Evolutionary conservation across 2,329 filamentous ascomycete genomes (phyloP).

Genomic region (Hymenoscyphus salicellus): DNA sequence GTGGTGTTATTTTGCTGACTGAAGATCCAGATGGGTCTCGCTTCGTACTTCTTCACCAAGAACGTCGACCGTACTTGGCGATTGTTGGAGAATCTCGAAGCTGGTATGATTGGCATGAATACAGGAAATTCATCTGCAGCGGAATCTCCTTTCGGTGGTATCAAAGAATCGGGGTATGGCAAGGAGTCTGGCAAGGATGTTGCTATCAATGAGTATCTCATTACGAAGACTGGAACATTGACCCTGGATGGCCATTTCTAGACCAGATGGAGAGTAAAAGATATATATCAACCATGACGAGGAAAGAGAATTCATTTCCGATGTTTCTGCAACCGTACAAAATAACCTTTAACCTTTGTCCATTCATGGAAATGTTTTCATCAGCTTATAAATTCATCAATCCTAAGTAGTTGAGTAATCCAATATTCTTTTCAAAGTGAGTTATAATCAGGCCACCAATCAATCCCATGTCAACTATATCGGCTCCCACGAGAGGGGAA

Average conservation of each 20-base stretch:
- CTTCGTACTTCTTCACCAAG: slow-evolving; percentile 67
- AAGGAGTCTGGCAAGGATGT: slow-evolving; percentile 67
- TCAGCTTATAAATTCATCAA: neutral
- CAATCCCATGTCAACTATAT: neutral
- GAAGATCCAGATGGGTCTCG: slow-evolving; percentile 53
- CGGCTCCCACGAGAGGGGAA: neutral
- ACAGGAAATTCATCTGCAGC: slow-evolving; percentile 62
- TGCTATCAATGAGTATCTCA: slow-evolving; percentile 59
- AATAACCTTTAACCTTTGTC: neutral
- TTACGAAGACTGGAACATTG: slow-evolving; percentile 64
- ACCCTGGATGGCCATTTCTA: slow-evolving; percentile 40
- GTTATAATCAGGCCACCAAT: neutral
- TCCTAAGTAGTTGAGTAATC: too few relatives aligned
- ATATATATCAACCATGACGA: neutral
- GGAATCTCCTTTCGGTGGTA: slow-evolving; percentile 64
- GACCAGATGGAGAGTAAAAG: neutral
- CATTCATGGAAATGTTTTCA: neutral
- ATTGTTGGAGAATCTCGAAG: slow-evolving; percentile 64
- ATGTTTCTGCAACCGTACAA: neutral
- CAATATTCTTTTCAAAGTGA: neutral
- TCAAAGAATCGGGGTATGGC: slow-evolving; percentile 66
- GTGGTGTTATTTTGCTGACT: neutral
- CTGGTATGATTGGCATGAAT: slow-evolving; percentile 67
- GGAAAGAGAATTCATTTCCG: neutral
- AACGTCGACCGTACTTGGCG: slow-evolving; percentile 64